Evolutionary conservation across 176 grass and related monocot genomes (phyloP).

Genomic region (Cymbopogon citratus): DNA sequence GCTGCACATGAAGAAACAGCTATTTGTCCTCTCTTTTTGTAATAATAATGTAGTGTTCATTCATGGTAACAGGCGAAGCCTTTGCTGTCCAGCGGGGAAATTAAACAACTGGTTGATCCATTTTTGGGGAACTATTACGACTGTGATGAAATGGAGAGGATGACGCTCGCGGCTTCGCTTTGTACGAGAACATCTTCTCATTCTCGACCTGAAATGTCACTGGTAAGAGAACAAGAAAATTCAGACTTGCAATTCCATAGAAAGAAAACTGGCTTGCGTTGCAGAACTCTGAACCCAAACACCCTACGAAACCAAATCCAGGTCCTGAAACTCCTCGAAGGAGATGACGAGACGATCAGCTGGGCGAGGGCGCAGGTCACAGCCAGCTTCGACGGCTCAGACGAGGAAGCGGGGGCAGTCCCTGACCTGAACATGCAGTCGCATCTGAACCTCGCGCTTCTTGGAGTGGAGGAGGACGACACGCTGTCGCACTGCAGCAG

Average conservation of each 20-base stretch:
- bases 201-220: slow-evolving; percentile 56
- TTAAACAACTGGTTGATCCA: slow-evolving; percentile 68
- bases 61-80: slow-evolving; percentile 66
- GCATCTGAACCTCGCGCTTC: slow-evolving; percentile 70
- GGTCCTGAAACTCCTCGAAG: slow-evolving; percentile 65
- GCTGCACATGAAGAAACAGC: background rate
- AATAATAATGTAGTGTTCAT: background rate
- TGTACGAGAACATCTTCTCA: slow-evolving; percentile 59
- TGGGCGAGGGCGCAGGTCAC: slow-evolving; percentile 53
- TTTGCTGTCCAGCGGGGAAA: slow-evolving; percentile 55
- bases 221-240: slow-evolving; percentile 52
- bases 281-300: background rate
- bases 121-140: slow-evolving; percentile 51
- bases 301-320: background rate
- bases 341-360: slow-evolving; percentile 47
- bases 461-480: slow-evolving; percentile 72
- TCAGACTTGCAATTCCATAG: background rate
- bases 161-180: slow-evolving; percentile 51
- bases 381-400: slow-evolving; percentile 36
- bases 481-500: slow-evolving; percentile 71
- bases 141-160: slow-evolving; percentile 71
- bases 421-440: slow-evolving; percentile 60
- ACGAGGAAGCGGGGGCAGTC: slow-evolving; percentile 34
- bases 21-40: background rate
- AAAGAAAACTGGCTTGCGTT: background rate